phyloP scores from a whole-genome alignment of 805 yeast genomes.

The Cyberlindnera maclurae region DNA sequence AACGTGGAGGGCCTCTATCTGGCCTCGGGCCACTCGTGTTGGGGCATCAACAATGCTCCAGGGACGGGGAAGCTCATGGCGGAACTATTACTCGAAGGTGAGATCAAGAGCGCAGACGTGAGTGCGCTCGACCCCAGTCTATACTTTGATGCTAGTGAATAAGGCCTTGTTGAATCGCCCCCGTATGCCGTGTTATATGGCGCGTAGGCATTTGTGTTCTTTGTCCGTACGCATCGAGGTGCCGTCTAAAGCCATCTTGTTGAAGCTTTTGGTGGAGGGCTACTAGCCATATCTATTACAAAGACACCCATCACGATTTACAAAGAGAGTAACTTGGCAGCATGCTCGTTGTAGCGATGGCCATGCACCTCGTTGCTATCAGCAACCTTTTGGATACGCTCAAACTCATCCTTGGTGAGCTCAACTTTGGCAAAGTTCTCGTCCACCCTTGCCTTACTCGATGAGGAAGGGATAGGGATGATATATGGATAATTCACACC shows the following conservation, averaged over 20 bases:
- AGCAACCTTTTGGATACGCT: conserved; percentile 32
- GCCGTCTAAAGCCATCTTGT: too few species aligned
- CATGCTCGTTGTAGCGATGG: conserved; percentile 39
- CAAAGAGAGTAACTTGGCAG: conserved; percentile 6
- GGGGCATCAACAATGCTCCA: conserved; percentile 98
- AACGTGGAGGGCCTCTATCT: conserved; percentile 71
- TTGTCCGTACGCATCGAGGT: too few species aligned
- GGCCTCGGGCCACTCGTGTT: conserved; percentile 94
- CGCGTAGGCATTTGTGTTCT: too few species aligned
- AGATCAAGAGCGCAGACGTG: conserved; percentile 68
- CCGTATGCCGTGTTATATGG: too few species aligned
- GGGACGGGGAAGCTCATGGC: conserved; percentile 93
- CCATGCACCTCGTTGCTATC: conserved; percentile 44
- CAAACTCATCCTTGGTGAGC: conserved; percentile 52
- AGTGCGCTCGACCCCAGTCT: conserved; percentile 78
- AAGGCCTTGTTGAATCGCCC: neutral
- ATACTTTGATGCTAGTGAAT: conserved; percentile 66
- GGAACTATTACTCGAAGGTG: conserved; percentile 81
- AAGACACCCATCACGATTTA: too few species aligned
- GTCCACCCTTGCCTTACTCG: conserved; percentile 49
- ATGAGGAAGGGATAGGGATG: conserved; percentile 78
- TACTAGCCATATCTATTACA: too few species aligned
- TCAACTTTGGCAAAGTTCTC: conserved; percentile 47
- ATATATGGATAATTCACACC: conserved; percentile 40
- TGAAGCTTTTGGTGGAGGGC: too few species aligned